These are phyloP conservation scores for Kwoniella sp. DNA, from an alignment of 768 basidiomycete genomes.

Conservation along the genomic window DNA sequence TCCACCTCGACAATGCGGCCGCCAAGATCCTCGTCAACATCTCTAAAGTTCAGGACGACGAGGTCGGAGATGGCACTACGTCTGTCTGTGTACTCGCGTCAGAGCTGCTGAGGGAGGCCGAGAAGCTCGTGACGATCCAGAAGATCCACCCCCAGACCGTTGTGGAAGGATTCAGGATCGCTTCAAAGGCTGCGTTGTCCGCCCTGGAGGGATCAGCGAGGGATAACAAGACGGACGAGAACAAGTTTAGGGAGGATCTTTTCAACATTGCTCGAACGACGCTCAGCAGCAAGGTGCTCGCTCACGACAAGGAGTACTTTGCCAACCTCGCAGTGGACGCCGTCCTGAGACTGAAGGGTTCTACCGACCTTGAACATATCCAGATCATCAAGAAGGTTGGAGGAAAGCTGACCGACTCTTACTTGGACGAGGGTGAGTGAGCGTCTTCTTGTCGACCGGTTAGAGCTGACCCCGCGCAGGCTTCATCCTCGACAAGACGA, in stretches of 20 bases:
- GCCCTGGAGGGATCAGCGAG: constrained; percentile 77
- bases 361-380: constrained; percentile 93
- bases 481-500: constrained; percentile 95
- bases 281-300: constrained; percentile 87
- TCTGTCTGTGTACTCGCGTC: constrained; percentile 79
- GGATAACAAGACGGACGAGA: constrained; percentile 72
- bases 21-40: constrained; percentile 99
- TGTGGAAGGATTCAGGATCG: constrained; percentile 92
- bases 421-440: constrained; percentile 81
- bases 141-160: constrained; percentile 98
- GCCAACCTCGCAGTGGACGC: constrained; percentile 96
- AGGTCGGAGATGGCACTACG: constrained; percentile 78
- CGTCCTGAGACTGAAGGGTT: constrained; percentile 88
- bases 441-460: neutral
- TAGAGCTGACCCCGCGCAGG: constrained; percentile 55
- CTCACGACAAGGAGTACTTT: constrained; percentile 97
- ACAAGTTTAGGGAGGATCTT: constrained; percentile 77
- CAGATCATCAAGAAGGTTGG: constrained; percentile 99
- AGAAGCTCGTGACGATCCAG: constrained; percentile 75
- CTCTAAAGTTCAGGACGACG: constrained; percentile 99
- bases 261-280: constrained; percentile 97
- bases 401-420: constrained; percentile 95
- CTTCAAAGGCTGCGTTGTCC: constrained; percentile 73
- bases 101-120: constrained; percentile 88
- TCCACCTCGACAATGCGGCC: constrained; percentile 95